phyloP scores from a whole-genome alignment of 148 eudicot genomes.

The Persicaria maculosa region DNA sequence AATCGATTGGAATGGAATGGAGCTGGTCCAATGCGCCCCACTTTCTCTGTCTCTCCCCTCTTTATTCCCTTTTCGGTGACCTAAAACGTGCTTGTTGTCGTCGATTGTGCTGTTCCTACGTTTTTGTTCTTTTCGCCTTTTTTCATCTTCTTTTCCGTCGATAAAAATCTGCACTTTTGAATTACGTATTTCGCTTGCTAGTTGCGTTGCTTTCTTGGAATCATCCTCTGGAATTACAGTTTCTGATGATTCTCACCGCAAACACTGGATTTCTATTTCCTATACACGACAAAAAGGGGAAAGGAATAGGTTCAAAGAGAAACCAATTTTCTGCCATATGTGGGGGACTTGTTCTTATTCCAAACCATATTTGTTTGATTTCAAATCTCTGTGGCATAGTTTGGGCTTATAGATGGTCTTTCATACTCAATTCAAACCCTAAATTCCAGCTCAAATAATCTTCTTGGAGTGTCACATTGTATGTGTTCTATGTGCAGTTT shows the following conservation, averaged over 20 bases:
- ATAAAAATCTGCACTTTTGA: slow-evolving; percentile 3
- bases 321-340: background rate
- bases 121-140: background rate
- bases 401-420: no score
- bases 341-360: background rate
- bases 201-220: background rate
- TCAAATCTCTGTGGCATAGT: no score
- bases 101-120: background rate
- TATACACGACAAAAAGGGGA: background rate
- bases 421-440: no score
- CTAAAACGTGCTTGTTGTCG: background rate
- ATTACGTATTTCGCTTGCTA: background rate
- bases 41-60: background rate
- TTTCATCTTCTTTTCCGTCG: background rate
- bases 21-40: background rate
- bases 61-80: background rate
- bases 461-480: no score
- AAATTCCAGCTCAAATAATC: no score
- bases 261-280: background rate
- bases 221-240: background rate
- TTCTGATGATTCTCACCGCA: background rate
- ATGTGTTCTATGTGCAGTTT: no score
- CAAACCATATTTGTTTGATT: background rate
- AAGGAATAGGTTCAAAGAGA: background rate
- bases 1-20: background rate